These are phyloP conservation scores for Blastocystis sp. DNA, from an alignment of 352 stramenopile species.

Conservation along the genomic window DNA sequence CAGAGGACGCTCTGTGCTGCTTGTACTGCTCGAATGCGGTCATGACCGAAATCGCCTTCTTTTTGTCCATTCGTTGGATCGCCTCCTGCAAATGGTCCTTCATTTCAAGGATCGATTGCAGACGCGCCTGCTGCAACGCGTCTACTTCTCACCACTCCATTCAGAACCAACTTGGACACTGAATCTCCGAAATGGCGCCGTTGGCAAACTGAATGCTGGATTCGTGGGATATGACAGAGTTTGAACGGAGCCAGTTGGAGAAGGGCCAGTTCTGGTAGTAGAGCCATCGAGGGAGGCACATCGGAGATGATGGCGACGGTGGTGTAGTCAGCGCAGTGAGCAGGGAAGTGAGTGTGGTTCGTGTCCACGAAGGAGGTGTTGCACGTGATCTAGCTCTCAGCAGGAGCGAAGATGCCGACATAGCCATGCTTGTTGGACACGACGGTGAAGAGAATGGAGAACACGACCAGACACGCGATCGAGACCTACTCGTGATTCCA, in stretches of 20 bases:
- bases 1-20: background rate
- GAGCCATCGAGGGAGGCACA: conserved; percentile 19
- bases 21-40: background rate
- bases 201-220: too few species aligned
- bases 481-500: background rate
- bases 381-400: conserved; percentile 16
- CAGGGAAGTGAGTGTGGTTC: conserved; percentile 26
- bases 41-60: background rate
- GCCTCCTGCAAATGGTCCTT: background rate
- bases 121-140: conserved; percentile 16
- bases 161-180: conserved; percentile 19
- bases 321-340: conserved; percentile 39
- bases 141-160: background rate
- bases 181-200: background rate
- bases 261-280: background rate
- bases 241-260: too few species aligned
- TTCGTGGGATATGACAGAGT: too few species aligned
- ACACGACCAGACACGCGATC: background rate
- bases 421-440: conserved; percentile 52
- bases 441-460: conserved; percentile 33
- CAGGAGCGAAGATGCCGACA: background rate
- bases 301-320: conserved; percentile 31
- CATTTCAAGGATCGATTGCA: background rate
- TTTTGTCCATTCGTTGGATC: background rate
- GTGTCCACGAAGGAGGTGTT: background rate